Base-by-base conservation (phyloP, 2,329 filamentous ascomycete species). In the Colletotrichum cordylinicola region DNA sequence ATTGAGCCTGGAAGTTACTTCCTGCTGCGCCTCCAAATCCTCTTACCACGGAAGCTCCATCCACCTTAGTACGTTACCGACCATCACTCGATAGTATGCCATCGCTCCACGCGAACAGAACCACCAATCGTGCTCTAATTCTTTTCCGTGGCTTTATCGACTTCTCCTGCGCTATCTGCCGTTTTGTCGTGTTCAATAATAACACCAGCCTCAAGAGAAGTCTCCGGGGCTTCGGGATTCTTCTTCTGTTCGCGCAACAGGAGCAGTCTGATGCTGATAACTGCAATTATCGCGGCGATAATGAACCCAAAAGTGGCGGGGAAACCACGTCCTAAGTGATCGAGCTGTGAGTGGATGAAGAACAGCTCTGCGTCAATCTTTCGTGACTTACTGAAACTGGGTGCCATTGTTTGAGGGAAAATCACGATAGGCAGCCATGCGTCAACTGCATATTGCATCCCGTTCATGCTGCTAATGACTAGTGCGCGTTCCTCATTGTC, bases 401-500 rank as follows among this genome's bases (percentile, higher is more conserved):
- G 70, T 6, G 73, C 70, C 69, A 72, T 69, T 1, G 65, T 65
- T 4, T 73, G 73, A 24, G 64, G 62, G 8, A 72, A 72, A 16
- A 75, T 72, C 35, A 75, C 60, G 6, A 75, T 65, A 8, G 72
- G 72, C 5, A 72, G 61, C 72, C 72, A 75, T 8, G 72, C 72
- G 37, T 75, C 67, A 8, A 75, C 62, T 13, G 72, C 72, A 3
- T 71, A 73, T 18, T 73, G 70, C 65, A 69, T 73, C 7, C 70
- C 65, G 13, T 76, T 84, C 83, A 81, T 84, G 55, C 66, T 83
- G 67, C 78, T 80, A 21, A 83, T 82, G 27, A 82, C 79, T 24
- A 83, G 74, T 4, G 81, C 80, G 18, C 82, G 79, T 75, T 83
- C 82, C 37, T 81, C 81, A 37, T 82, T 81, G 67, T 82, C 73